Base-by-base conservation (phyloP, 169 alveolate species). In the Plasmodium berghei region DNA sequence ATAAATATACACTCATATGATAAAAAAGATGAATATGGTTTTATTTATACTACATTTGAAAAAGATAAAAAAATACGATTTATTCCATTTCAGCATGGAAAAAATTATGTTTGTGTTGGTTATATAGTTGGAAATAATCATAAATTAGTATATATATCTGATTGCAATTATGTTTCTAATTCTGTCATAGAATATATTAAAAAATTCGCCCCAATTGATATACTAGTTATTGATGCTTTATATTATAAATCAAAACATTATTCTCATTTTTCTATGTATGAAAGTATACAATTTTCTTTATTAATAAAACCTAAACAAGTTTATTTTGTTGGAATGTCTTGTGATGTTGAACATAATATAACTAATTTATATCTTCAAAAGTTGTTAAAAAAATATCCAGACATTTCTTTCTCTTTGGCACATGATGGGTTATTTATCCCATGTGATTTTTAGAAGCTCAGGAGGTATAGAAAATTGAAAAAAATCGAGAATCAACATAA, bases 31-130 rank as follows among this genome's bases (percentile, higher is more conserved):
- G 90, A 80, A 56, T 12, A 80, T 71, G 90, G 90, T 24, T 80
- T 66, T 66, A 48, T 67, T 1, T 80, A 80, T 62, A 66, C 90
- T 5, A 1, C 28, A 67, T 80, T 80, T 56, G 90, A 80, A 48
- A 66, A 67, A 2, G 71, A 80, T 59, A 80, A 80, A 40, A 70
- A 24, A 12, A 80, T 80, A 42, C 34, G 90, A 55, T 80, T 80
- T 56, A 80, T 80, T 54, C 90, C 90, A 1, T 80, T 80, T 59
- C 72, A 66, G 2, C 90, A 80, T 80, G 90, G 90, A 5, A 49
- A 22, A 14, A 80, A 80, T 71, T 80, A 80, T 61, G 18, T 80
- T 20, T 80, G 90, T 67, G 20, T 67, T 8, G 90, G 90, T 16
- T 80, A 80, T 67, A 67, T 80, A 20, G 56, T 80, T 66, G 90